Evolutionary conservation across 768 basidiomycete species (phyloP).

Genomic region (Amylocystis lapponica): DNA sequence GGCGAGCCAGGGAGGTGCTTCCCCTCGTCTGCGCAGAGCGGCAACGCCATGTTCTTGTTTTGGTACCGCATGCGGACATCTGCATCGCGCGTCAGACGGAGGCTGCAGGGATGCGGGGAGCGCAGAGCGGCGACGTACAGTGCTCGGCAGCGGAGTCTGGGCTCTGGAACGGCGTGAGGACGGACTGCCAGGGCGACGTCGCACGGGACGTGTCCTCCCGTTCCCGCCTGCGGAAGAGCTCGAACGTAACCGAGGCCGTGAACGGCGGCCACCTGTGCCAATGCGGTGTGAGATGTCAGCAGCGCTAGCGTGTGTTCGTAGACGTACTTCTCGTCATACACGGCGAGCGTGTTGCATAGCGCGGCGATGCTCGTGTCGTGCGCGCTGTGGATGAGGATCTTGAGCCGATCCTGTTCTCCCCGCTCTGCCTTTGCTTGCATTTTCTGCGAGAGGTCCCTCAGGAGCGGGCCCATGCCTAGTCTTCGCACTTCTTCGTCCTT

Average conservation of each 20-base stretch:
- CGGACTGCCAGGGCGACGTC: conserved; percentile 27
- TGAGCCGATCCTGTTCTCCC: conserved; percentile 43
- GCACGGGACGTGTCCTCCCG: conserved; percentile 8
- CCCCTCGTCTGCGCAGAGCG: conserved; percentile 58
- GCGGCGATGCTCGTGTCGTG: conserved; percentile 72
- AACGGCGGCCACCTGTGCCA: conserved; percentile 66
- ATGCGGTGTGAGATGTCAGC: too few species aligned
- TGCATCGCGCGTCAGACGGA: conserved; percentile 4
- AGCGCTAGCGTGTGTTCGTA: too few species aligned
- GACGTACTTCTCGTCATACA: conserved; percentile 61
- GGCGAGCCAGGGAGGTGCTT: conserved; percentile 68
- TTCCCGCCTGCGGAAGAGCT: conserved; percentile 44
- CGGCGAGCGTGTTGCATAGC: conserved; percentile 60
- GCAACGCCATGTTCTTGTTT: conserved; percentile 57
- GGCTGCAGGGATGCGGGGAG: not conserved
- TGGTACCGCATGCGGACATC: conserved; percentile 71
- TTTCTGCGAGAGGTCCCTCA: conserved; percentile 56
- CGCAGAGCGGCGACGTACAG: conserved; percentile 29
- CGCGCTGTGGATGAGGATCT: conserved; percentile 63
- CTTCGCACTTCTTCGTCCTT: conserved; percentile 68
- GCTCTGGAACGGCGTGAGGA: conserved; percentile 34
- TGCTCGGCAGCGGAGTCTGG: conserved; percentile 30
- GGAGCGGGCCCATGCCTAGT: conserved; percentile 72
- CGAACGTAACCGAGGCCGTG: conserved; percentile 68
- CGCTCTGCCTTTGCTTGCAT: conserved; percentile 53